Conservation (phyloP, 495 filamentous ascomycete species). For the Penicillium lagena region DNA sequence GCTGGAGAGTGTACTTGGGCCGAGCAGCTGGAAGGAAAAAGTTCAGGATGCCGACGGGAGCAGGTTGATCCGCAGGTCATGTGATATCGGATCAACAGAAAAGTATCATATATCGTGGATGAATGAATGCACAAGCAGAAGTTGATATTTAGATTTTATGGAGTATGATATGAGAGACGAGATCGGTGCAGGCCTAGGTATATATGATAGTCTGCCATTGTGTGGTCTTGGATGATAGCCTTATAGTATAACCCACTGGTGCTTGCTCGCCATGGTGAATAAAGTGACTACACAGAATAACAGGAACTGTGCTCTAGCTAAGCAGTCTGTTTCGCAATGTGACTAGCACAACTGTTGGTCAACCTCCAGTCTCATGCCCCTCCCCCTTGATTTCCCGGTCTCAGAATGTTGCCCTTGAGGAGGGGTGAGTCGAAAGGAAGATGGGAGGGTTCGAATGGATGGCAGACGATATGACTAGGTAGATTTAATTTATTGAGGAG, state of each 20-base stretch:
- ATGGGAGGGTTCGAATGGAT: too few species aligned
- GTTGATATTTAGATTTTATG: too few species aligned
- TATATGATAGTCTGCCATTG: too few species aligned
- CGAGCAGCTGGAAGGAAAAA: neutral
- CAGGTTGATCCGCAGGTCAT: neutral
- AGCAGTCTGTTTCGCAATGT: neutral
- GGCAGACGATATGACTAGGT: too few species aligned
- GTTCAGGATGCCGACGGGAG: neutral
- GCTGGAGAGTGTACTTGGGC: neutral
- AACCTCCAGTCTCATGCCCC: neutral
- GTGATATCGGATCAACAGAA: neutral
- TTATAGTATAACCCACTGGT: too few species aligned
- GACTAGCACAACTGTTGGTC: neutral
- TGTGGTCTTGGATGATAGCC: too few species aligned
- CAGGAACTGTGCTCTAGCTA: too few species aligned
- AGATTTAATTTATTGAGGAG: too few species aligned
- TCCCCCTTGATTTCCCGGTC: conserved; percentile 1
- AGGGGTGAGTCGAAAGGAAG: neutral
- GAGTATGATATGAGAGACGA: too few species aligned
- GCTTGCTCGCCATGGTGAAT: too few species aligned
- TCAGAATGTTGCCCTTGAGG: neutral
- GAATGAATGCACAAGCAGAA: neutral
- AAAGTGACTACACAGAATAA: too few species aligned
- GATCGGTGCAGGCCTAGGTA: too few species aligned
- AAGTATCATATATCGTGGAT: conserved; percentile 13